Conservation (phyloP, 768 basidiomycete genomes). For the Daedaleopsis sinensis region DNA sequence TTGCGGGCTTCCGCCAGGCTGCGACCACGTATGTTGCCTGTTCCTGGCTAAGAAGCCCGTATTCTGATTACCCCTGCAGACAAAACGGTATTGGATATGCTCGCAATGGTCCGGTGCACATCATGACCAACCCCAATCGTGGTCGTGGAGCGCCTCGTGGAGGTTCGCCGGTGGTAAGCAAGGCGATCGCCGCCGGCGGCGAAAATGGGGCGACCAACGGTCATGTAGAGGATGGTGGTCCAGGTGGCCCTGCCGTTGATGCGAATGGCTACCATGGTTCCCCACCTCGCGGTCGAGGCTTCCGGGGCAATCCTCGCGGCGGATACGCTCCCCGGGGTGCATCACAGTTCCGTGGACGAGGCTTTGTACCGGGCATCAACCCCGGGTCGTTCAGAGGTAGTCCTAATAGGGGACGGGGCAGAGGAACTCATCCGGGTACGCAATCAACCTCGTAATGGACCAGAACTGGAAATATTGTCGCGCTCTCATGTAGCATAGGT, state of each 20-base stretch:
- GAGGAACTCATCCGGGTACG: constrained; percentile 21
- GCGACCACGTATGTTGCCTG: constrained; percentile 37
- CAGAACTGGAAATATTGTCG: neutral
- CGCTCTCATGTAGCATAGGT: constrained; percentile 1
- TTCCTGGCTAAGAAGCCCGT: neutral
- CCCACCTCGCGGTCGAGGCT: constrained; percentile 1
- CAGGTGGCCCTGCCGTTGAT: too few relatives aligned
- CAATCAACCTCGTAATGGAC: neutral
- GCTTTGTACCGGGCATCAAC: constrained; percentile 29
- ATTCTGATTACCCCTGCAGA: constrained; percentile 9
- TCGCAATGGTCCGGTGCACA: constrained; percentile 53
- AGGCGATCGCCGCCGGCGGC: neutral
- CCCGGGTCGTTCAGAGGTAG: constrained; percentile 23
- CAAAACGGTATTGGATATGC: constrained; percentile 20
- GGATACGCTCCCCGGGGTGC: constrained; percentile 27
- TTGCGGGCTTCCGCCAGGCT: constrained; percentile 68
- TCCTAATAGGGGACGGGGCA: constrained; percentile 36
- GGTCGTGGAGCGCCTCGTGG: constrained; percentile 39
- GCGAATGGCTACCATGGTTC: constrained; percentile 4
- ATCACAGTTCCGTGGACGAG: constrained; percentile 33
- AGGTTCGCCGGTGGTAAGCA: constrained; percentile 1
- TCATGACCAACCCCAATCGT: constrained; percentile 79
- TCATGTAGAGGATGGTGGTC: constrained; percentile 6
- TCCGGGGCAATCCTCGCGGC: constrained; percentile 17
- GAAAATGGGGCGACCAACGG: constrained; percentile 11